A percentile compares a stretch with the other conserved stretches of the same genome.
Evolutionary conservation across 208 protist species (phyloP).

Genomic region (Trypanosoma lewisi): DNA sequence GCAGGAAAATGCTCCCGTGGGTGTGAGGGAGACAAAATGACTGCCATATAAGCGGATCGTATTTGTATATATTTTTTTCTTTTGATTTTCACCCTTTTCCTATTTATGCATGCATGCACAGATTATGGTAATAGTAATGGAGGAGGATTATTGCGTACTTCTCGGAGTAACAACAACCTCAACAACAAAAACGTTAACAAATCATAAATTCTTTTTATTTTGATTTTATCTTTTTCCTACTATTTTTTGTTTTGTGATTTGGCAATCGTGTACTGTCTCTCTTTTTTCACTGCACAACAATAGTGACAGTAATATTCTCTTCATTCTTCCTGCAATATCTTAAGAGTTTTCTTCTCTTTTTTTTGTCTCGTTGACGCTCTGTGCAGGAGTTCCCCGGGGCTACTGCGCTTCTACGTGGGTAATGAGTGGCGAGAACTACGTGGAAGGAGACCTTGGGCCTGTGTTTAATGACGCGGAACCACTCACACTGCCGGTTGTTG

Average conservation of each 20-base stretch:
- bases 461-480: slow-evolving; percentile 71
- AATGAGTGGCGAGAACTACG: slow-evolving; percentile 71
- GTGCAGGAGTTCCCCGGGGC: too few relatives aligned
- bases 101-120: not conserved
- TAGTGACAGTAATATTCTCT: too few relatives aligned
- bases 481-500: slow-evolving; percentile 66
- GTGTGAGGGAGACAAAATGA: not conserved
- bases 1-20: not conserved
- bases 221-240: not conserved
- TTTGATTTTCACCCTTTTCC: not conserved
- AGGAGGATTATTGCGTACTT: too few relatives aligned
- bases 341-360: slow-evolving; percentile 6
- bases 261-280: too few relatives aligned
- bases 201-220: slow-evolving; percentile 8
- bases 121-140: too few relatives aligned
- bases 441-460: slow-evolving; percentile 68
- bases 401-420: too few relatives aligned
- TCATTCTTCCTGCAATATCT: not conserved
- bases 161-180: too few relatives aligned
- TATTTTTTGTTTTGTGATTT: too few relatives aligned
- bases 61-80: slow-evolving; percentile 3
- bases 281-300: too few relatives aligned
- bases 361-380: slow-evolving; percentile 13
- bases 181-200: not conserved
- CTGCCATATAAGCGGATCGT: not conserved